phyloP scores from a whole-genome alignment of 495 filamentous ascomycete genomes.

The Polyplosphaeria fusca region DNA sequence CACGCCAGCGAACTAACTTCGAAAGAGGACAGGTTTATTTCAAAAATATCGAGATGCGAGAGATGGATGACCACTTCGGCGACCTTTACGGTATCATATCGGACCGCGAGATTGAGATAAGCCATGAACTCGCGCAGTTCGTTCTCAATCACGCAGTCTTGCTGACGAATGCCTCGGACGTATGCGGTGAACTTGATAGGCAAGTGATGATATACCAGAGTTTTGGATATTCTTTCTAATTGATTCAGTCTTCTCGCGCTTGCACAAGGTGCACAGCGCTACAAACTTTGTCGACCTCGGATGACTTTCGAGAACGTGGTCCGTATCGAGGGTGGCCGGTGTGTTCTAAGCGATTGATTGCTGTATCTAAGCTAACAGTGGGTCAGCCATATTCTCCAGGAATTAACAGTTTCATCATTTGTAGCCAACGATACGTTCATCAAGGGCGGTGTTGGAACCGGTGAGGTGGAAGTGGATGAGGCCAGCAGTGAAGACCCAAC shows the following conservation, averaged over 20 bases:
- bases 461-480: slow-evolving; percentile 11
- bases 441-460: slow-evolving; percentile 60
- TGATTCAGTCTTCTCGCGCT: slow-evolving; percentile 70
- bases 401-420: slow-evolving; percentile 79
- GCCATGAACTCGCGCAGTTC: slow-evolving; percentile 70
- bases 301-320: slow-evolving; percentile 73
- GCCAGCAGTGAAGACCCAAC: background rate
- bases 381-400: slow-evolving; percentile 81
- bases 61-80: slow-evolving; percentile 77
- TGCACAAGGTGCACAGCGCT: slow-evolving; percentile 70
- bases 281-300: slow-evolving; percentile 66
- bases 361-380: slow-evolving; percentile 15
- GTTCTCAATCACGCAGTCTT: slow-evolving; percentile 68
- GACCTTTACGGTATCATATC: slow-evolving; percentile 79
- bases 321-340: slow-evolving; percentile 75
- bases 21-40: slow-evolving; percentile 65
- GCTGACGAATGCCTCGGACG: slow-evolving; percentile 64
- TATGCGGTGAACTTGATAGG: slow-evolving; percentile 85
- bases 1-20: background rate
- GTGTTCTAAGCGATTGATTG: slow-evolving; percentile 23
- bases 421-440: slow-evolving; percentile 78
- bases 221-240: too few relatives aligned
- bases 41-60: slow-evolving; percentile 80
- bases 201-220: too few relatives aligned
- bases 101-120: slow-evolving; percentile 91